Base-by-base conservation (phyloP, 2,329 filamentous ascomycete genomes). In the Tympanopsis confertula region DNA sequence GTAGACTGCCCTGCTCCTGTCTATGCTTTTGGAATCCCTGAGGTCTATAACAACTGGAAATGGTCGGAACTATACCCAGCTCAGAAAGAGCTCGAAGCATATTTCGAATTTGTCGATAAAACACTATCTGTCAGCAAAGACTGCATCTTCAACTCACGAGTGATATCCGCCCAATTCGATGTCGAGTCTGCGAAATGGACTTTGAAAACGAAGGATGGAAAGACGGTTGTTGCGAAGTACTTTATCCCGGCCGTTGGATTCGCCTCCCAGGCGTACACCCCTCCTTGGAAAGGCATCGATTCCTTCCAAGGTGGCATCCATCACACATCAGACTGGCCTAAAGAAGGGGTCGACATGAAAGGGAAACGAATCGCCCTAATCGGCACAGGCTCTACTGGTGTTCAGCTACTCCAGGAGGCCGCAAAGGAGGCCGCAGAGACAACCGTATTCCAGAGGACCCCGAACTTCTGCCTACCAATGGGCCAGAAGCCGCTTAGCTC, bases 401-500 rank as follows among this genome's bases (percentile, higher is more conserved):
- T 49, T 15, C 47, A 49, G 36, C 38, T 41, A 28, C 39, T 40
- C 12, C 47, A 49, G 26, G 42, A 45, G 20, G 45, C 13, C 39
- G 51, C 59, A 3, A 65, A 64, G 44, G 35, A 50, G 45, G 53
- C 60, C 7, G 38, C 37, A 2, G 41, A 54, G 15, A 39, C 61
- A 24, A 56, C 52, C 2, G 66, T 77, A 2, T 74, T 75, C 46
- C 66, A 78, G 42, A 61, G 75, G 14, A 78, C 69, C 2, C 71
- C 74, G 0, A 77, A 74, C 40, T 62, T 70, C 12, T 69, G 66
- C 12, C 48, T 79, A 0, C 76, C 76, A 0, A 77, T 80, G 69
- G 54, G 62, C 2, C 69, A 75, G 44, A 51, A 58, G 2, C 38
- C 51, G 2, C 46, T 75, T 2, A 58, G 60, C 0, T 56, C 51